Evolutionary conservation across 805 yeast species (phyloP).

Genomic region (Ogataea pilisensis): DNA sequence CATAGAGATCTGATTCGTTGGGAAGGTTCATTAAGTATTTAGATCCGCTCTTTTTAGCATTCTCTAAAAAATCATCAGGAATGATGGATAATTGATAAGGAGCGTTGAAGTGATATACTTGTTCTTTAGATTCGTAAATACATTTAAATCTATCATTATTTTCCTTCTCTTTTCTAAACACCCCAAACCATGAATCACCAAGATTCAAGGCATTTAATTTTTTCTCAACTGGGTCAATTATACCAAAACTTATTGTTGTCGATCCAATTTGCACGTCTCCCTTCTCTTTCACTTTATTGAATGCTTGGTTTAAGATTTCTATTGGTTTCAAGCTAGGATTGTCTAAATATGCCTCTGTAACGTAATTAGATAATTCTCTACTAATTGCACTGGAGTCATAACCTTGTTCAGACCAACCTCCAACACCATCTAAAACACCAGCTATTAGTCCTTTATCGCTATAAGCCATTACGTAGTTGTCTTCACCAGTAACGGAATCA

Average conservation of each 20-base stretch:
- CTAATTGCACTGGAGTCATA: constrained; percentile 86
- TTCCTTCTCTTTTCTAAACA: constrained; percentile 48
- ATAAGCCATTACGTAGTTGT: constrained; percentile 56
- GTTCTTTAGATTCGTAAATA: constrained; percentile 65
- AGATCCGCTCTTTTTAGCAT: constrained; percentile 51
- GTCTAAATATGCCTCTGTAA: constrained; percentile 37
- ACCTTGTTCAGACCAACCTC: constrained; percentile 94
- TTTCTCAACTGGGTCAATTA: constrained; percentile 51
- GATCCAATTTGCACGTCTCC: constrained; percentile 83
- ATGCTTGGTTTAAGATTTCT: constrained; percentile 53
- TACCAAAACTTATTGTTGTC: constrained; percentile 87
- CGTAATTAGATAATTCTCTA: constrained; percentile 63
- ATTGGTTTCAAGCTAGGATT: constrained; percentile 34
- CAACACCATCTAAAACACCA: constrained; percentile 97
- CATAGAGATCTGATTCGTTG: constrained; percentile 58
- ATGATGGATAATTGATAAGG: constrained; percentile 88
- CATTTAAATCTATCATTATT: constrained; percentile 35
- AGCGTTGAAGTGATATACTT: constrained; percentile 85
- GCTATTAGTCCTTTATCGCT: constrained; percentile 45
- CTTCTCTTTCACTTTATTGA: constrained; percentile 44
- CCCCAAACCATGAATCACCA: constrained; percentile 95
- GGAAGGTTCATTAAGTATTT: constrained; percentile 73
- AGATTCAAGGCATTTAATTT: constrained; percentile 65
- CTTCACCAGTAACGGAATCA: constrained; percentile 72
- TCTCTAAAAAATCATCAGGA: constrained; percentile 54